These are phyloP conservation scores for Entoloma clypeatum DNA, from an alignment of 1,284 basidiomycete genomes.

Conservation along the genomic window DNA sequence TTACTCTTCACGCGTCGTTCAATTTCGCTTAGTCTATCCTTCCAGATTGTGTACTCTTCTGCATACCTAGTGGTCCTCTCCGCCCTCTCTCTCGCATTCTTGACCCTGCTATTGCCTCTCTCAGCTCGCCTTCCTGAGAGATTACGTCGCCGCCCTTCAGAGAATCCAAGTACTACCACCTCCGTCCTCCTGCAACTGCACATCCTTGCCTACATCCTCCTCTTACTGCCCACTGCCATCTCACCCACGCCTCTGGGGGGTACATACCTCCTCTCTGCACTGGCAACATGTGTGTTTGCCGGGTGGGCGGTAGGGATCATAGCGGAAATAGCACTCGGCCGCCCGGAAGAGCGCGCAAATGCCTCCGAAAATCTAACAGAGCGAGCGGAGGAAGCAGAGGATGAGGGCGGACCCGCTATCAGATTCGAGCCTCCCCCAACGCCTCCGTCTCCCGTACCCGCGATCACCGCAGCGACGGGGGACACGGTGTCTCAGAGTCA, in stretches of 20 bases:
- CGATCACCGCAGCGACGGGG: conserved; percentile 10
- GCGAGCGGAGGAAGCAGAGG: conserved; percentile 19
- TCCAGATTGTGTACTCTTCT: conserved; percentile 59
- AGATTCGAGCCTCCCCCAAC: no score
- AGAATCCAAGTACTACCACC: conserved; percentile 18
- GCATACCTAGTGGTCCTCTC: conserved; percentile 51
- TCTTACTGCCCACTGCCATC: conserved; percentile 44
- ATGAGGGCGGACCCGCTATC: no score
- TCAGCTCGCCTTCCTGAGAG: conserved; percentile 14
- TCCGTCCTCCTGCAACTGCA: conserved; percentile 44
- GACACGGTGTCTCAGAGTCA: conserved; percentile 17
- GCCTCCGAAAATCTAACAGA: neutral
- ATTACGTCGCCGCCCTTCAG: conserved; percentile 4
- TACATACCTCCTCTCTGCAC: conserved; percentile 53
- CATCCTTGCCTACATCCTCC: conserved; percentile 53
- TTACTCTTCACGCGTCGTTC: neutral
- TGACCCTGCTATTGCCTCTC: conserved; percentile 40
- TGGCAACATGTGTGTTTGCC: conserved; percentile 49
- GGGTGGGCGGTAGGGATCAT: conserved; percentile 43
- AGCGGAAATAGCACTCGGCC: conserved; percentile 29
- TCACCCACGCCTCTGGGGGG: conserved; percentile 47
- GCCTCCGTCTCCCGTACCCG: no score
- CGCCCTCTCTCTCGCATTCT: conserved; percentile 45
- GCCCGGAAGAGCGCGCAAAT: conserved; percentile 1
- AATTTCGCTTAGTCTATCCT: neutral